Evolutionary conservation across 768 basidiomycete species (phyloP), one percentile per base, ranked within the genome.

Genomic region (Lactifluus echinatus): DNA sequence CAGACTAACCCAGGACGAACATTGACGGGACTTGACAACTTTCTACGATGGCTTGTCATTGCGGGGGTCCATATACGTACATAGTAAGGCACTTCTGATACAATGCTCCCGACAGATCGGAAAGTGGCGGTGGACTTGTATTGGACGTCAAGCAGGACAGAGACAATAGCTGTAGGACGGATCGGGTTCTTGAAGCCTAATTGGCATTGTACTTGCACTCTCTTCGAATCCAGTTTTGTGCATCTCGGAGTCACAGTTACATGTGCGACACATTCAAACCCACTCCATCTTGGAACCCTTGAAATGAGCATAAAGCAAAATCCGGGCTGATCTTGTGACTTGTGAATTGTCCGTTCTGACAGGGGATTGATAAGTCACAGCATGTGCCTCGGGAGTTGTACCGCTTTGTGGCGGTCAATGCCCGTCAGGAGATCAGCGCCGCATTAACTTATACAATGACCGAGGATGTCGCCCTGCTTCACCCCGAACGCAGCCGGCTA

Each of bases 111-210:
- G 52, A 53, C 19, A 53, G 39, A 43, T 53, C 52, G 50, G 51
- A 31, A 42, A 24, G 57, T 34, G 40, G 52, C 29, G 51, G 24
- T 23, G 33, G 31, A 28, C 19, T 42, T n/a, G 31, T 26, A 26
- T 43, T 5, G 48, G 33, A 58, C 40, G 39, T 53, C 57, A 53
- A 53, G 31, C 4, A 10, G 23, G 40, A 42, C 39, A 42, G 43
- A 57, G 45, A 46, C 50, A 39, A 34, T 19, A 24, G 40, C 19
- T 29, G 26, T 29, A 36, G 33, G 14, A 45, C 26, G 36, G 39
- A 29, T 53, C 39, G 34, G 51, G 40, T 36, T 24, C 40, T 53
- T 48, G 57, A 48, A 58, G 52, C 46, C 39, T 53, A 58, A 36
- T 19, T 58, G 52, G 33, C 52, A n/a, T 28, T 31, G 52, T 53